Evolutionary conservation across 1,139 yeast genomes (phyloP), one percentile per base, ranked within the genome.

Genomic region (Yamadazyma sp.): DNA sequence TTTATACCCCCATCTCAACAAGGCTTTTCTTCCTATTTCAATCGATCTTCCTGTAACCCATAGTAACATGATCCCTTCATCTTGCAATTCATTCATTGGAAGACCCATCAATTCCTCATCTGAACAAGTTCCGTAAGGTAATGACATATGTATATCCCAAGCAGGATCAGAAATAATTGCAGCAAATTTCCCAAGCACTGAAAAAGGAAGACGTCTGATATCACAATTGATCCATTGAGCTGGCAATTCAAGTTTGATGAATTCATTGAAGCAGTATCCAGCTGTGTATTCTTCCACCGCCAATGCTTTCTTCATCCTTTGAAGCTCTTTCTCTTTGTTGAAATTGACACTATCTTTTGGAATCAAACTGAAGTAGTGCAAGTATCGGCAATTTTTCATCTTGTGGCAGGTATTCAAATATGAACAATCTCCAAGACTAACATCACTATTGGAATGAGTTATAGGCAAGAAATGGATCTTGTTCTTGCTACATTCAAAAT

Each of bases 21-120:
- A 64, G 8, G 92, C 88, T 44, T 79, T 78, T 31, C 95, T 75
- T 1, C 97, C 98, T 29, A 85, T 71, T 51, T 91, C 97, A 47
- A 88, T 81, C 4, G 96, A 89, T 36, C 98, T 72, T 0, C 97
- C 97, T 1, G 98, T 91, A 4, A 89, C 97, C 98, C 97, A 91
- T 23, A 91, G 69, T 47, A 89, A 72, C 38, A 88, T 65, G 3
- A 91, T 65, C 0, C 98, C 98, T 56, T 87, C 95, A 40, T 79
- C 82, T 59, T 89, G 97, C 30, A 91, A 66, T 34, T 74, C 65
- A 31, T 77, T 73, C 59, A 91, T 73, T 15, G 87, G 83, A 27
- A 91, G 66, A 8, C 78, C 68, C 41, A 83, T 61, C 33, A 91
- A 66, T 49, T 87, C 96, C 3, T 75, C 75, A 53, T 83, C 92